Conservation (phyloP, 2,329 filamentous ascomycete species). For the Coniella vitis region DNA sequence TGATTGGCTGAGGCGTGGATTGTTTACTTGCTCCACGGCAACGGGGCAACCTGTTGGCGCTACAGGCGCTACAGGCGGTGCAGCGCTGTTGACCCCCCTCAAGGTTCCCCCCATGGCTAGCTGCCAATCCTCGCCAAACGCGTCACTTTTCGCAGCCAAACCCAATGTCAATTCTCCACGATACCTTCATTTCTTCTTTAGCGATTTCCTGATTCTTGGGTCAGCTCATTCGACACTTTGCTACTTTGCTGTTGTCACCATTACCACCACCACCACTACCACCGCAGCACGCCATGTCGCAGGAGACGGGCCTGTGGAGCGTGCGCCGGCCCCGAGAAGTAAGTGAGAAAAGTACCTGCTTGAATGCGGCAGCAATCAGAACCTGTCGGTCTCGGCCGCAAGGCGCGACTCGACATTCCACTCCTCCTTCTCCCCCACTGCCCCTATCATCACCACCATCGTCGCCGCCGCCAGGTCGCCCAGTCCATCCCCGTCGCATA, state of each 20-base stretch:
- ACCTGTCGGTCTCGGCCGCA: constrained; percentile 9
- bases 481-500: constrained; percentile 23
- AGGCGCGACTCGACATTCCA: constrained; percentile 6
- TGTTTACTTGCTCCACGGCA: constrained; percentile 16
- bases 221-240: too few species aligned
- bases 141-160: too few species aligned
- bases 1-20: constrained; percentile 1
- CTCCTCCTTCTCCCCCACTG: not conserved
- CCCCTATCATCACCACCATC: constrained; percentile 34
- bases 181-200: too few species aligned
- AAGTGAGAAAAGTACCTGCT: constrained; percentile 26
- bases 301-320: constrained; percentile 83
- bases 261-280: too few species aligned
- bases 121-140: too few species aligned
- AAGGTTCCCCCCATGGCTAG: too few species aligned
- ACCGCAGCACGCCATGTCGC: constrained; percentile 79
- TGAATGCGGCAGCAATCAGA: not conserved
- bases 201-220: too few species aligned
- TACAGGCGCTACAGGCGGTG: not conserved
- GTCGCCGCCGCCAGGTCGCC: too few species aligned
- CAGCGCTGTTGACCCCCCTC: constrained; percentile 6
- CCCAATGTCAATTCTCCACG: too few species aligned
- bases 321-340: constrained; percentile 89
- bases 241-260: too few species aligned
- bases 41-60: not conserved